Base-by-base conservation (phyloP, 2,329 filamentous ascomycete species). In the Hypoxylon sp. region DNA sequence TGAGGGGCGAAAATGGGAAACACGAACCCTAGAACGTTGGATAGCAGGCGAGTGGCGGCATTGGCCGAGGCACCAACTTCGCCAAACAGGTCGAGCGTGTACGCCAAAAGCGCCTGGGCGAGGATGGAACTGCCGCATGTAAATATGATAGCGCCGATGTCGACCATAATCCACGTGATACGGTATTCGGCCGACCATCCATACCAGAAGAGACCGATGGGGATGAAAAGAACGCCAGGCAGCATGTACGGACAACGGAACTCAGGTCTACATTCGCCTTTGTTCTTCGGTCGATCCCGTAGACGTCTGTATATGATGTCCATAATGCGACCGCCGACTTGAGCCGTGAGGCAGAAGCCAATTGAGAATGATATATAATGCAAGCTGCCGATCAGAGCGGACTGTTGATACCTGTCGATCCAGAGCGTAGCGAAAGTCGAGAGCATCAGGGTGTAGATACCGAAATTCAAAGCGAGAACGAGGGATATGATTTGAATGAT, bases 91-190 rank as follows among this genome's bases (percentile, higher is more conserved):
- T 89, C 87, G 3, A 89, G 82, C 1, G 86, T 80, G 62, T 90
- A 90, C 0, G 86, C 87, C 54, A 84, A 81, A 35, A 87, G 81
- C 2, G 84, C 84, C 73, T 85, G 84, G 54, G 87, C 87, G 0
- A 83, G 78, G 9, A 86, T 81, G 50, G 88, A 84, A 71, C 84
- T 85, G 0, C 87, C 87, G 3, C 83, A 79, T 0, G 84, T 84
- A 64, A 90, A 85, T n/a, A 88, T 80, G 0, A 78, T 77, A 1
- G 84, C 84, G 2, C 88, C 88, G 24, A 90, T 81, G 51, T 90
- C 88, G 0, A 88, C 86, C 4, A 87, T 81, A 19, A 89, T 84
- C 85, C 86, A 91, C 71, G 86, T 84, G 0, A 81, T 78, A 0
- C 81, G 74, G 33, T 83, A 80, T 53, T 89, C 80, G 0, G 87